Evolutionary conservation across 179 eudicot species (phyloP).

Genomic region (Silene noctiflora): DNA sequence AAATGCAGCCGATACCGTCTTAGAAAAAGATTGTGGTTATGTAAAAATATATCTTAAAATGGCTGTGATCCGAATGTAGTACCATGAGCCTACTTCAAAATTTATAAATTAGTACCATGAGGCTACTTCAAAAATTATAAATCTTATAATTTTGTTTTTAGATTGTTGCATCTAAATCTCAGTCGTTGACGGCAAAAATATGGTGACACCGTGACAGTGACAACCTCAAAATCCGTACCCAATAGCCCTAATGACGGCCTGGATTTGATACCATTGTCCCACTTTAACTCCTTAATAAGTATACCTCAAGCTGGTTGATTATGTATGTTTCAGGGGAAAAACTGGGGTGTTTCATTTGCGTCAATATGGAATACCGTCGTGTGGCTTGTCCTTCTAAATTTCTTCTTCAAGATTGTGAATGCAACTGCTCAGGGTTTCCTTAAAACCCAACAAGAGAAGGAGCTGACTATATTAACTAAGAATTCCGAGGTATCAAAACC

Average conservation of each 20-base stretch:
- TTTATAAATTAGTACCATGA: too few relatives aligned
- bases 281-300: too few relatives aligned
- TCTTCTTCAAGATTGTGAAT: slow-evolving; percentile 75
- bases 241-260: too few relatives aligned
- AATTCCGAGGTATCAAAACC: slow-evolving; percentile 27
- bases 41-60: background rate
- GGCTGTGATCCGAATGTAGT: background rate
- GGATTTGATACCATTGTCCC: too few relatives aligned
- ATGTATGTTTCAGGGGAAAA: slow-evolving; percentile 44
- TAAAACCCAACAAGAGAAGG: slow-evolving; percentile 68
- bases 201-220: too few relatives aligned
- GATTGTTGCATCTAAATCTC: too few relatives aligned
- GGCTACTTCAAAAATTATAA: too few relatives aligned
- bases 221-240: too few relatives aligned
- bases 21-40: background rate
- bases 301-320: background rate
- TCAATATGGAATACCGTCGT: slow-evolving; percentile 85
- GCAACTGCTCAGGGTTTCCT: slow-evolving; percentile 77
- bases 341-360: slow-evolving; percentile 76
- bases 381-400: slow-evolving; percentile 83
- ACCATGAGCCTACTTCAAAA: too few relatives aligned
- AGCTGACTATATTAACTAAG: slow-evolving; percentile 34
- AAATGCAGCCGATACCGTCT: too few relatives aligned
- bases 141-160: too few relatives aligned
- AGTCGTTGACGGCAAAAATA: too few relatives aligned